Base-by-base conservation (phyloP, 148 eudicot genomes). In the Chenopodium formosanum region DNA sequence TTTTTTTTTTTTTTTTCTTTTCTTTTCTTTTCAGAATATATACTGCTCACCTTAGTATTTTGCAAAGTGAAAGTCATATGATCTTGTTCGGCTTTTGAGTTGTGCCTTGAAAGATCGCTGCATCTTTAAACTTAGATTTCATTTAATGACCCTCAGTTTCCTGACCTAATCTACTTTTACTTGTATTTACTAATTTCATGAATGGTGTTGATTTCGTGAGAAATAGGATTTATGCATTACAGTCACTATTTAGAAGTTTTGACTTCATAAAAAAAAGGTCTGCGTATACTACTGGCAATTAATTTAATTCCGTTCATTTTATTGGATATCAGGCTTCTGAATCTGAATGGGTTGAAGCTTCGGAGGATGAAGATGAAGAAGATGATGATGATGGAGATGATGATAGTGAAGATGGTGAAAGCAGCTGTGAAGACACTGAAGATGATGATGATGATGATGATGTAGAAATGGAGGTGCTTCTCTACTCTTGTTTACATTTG, bases 261-360 rank as follows among this genome's bases (percentile, higher is more conserved):
- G 37, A 31, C 20, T 22, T 23, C 4, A 4, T 67, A 12, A 7
- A 9, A 22, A 23, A n/a, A 29, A 67, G 3, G 19, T 67, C 37
- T 67, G 37, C 70, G 12, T 50, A 67, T 8, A 12, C 10, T 27
- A 67, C 17, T 27, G 37, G 13, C 8, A 27, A 67, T 66, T 29
- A 37, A 67, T 67, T 47, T 78, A 16, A 32, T 25, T 66, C 8
- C 29, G 52, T 56, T 76, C 7, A 25, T 17, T 27, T 47, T 40
- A 50, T 72, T 76, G n/a, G 20, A 77, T 37, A 13, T 63, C 87
- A 96, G 99, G 91, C 98, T 90, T 88, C 99, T 83, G 97, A 94
- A 90, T 90, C 98, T 82, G 99, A 96, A 84, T 96, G 99, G 99
- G 82, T 96, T 80, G 99, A 96, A 87, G 94, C 87, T 62, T 94